phyloP scores from a whole-genome alignment of 805 yeast genomes.

The Saturnispora saitoi region DNA sequence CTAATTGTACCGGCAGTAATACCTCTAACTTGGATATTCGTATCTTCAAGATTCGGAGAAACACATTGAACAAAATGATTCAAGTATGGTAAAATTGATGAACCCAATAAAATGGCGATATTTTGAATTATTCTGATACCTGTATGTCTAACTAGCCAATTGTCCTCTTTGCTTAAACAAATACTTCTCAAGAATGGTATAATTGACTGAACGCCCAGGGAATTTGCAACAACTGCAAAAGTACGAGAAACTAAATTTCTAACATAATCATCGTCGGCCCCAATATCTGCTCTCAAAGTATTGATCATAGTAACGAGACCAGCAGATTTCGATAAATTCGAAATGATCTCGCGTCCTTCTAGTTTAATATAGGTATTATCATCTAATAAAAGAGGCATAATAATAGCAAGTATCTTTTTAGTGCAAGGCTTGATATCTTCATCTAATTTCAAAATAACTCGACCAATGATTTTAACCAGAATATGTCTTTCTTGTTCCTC shows the following conservation, averaged over 20 bases:
- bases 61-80: constrained; percentile 57
- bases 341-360: constrained; percentile 73
- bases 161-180: constrained; percentile 54
- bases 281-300: constrained; percentile 72
- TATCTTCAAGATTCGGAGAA: constrained; percentile 52
- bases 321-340: constrained; percentile 68
- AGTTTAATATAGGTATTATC: constrained; percentile 65
- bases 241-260: constrained; percentile 70
- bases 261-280: constrained; percentile 71
- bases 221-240: constrained; percentile 74
- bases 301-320: constrained; percentile 79
- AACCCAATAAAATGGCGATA: constrained; percentile 58
- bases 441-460: constrained; percentile 60
- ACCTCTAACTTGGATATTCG: constrained; percentile 55
- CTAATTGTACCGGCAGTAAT: constrained; percentile 66
- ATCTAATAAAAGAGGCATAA: constrained; percentile 73
- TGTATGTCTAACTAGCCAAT: constrained; percentile 78
- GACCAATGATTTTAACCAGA: constrained; percentile 64
- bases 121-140: constrained; percentile 75
- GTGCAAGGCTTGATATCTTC: constrained; percentile 64
- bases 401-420: constrained; percentile 59
- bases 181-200: constrained; percentile 80
- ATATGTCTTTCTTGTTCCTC: constrained; percentile 81
- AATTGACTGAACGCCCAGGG: constrained; percentile 63
- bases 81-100: constrained; percentile 68